A percentile compares a stretch with the other conserved stretches of the same genome.
phyloP scores from a whole-genome alignment of 371 early-diverging fungal genomes.

The Apophysomyces ossiformis region DNA sequence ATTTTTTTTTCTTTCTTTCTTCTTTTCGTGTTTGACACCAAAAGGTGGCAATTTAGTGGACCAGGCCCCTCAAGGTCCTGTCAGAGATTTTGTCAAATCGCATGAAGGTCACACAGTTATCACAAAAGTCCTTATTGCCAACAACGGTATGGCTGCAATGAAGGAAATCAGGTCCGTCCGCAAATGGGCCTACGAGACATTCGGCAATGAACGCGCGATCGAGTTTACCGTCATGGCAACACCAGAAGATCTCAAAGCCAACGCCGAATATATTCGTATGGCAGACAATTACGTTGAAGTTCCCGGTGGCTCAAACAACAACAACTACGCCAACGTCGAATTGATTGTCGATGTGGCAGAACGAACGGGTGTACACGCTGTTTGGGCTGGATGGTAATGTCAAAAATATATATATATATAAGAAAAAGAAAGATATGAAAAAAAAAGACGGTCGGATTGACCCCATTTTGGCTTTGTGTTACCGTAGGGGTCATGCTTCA shows the following conservation, averaged over 20 bases:
- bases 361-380: conserved; percentile 89
- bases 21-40: neutral
- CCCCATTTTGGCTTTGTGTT: conserved; percentile 11
- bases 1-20: neutral
- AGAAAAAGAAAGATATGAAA: neutral
- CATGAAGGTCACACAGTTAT: conserved; percentile 89
- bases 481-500: conserved; percentile 98
- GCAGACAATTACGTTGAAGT: conserved; percentile 98
- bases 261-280: conserved; percentile 98
- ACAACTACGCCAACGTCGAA: conserved; percentile 98
- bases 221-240: conserved; percentile 98
- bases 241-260: conserved; percentile 95
- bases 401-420: too few relatives aligned
- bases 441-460: neutral
- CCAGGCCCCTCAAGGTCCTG: conserved; percentile 59
- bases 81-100: conserved; percentile 77
- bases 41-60: conserved; percentile 68
- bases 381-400: conserved; percentile 74
- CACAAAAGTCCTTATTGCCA: conserved; percentile 93
- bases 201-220: conserved; percentile 95
- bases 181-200: conserved; percentile 98
- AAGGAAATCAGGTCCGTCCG: conserved; percentile 98
- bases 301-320: conserved; percentile 95
- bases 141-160: conserved; percentile 99
- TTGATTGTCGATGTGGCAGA: conserved; percentile 98